Conservation (phyloP, 164 flowering plant genomes). For the Saururus chinensis region DNA sequence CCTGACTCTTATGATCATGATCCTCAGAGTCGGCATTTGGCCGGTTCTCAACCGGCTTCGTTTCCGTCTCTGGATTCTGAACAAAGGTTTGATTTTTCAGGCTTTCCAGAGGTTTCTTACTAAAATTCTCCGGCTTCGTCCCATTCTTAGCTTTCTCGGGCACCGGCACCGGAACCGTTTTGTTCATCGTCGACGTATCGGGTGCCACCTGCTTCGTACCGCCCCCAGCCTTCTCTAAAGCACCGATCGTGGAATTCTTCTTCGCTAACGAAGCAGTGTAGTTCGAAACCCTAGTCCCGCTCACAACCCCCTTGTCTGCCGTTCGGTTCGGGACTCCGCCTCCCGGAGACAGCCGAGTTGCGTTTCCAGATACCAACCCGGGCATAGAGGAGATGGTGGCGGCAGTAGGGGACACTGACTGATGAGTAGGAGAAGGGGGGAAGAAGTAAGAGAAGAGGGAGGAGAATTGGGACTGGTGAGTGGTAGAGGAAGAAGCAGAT, state of each 20-base stretch:
- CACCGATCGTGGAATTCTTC: constrained; percentile 1
- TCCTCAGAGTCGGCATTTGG: no score
- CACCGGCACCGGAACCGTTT: constrained; percentile 4
- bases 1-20: neutral
- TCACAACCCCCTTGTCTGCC: neutral
- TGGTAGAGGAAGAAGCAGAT: constrained; percentile 3
- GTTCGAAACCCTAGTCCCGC: constrained; percentile 17
- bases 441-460: constrained; percentile 46
- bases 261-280: constrained; percentile 26
- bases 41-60: no score
- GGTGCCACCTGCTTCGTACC: neutral
- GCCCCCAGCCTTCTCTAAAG: neutral
- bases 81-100: neutral
- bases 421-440: constrained; percentile 25
- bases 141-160: constrained; percentile 1
- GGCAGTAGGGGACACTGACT: neutral
- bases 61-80: neutral
- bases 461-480: constrained; percentile 34
- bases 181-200: constrained; percentile 13
- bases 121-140: neutral
- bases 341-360: neutral
- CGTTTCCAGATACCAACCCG: neutral
- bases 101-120: neutral
- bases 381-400: neutral
- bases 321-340: neutral